These are phyloP conservation scores for Helotiales sp. DNA, from an alignment of 2,329 filamentous ascomycete genomes.

Conservation along the genomic window DNA sequence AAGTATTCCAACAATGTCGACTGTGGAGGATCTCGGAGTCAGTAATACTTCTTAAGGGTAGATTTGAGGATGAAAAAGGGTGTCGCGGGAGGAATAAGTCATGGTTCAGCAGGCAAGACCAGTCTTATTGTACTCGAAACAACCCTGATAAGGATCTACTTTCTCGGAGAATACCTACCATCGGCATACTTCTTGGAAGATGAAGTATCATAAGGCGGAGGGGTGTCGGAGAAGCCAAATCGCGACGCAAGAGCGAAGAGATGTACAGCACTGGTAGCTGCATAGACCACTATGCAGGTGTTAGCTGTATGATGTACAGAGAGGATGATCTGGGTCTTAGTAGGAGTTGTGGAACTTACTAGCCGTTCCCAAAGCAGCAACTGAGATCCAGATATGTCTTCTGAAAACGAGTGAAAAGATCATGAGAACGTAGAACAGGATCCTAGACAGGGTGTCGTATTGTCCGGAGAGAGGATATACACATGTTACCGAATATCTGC, in stretches of 20 bases:
- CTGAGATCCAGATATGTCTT: background rate
- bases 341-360: background rate
- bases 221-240: background rate
- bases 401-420: background rate
- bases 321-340: too few species aligned
- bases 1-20: constrained; percentile 10
- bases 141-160: background rate
- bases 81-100: background rate
- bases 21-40: background rate
- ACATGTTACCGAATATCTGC: background rate
- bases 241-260: constrained; percentile 3
- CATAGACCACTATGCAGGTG: constrained; percentile 1
- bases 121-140: background rate
- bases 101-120: too few species aligned
- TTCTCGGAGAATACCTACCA: background rate
- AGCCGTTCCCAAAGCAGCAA: background rate
- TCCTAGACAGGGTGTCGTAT: background rate
- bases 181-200: too few species aligned
- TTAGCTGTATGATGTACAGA: background rate
- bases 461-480: background rate
- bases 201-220: too few species aligned
- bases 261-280: constrained; percentile 6
- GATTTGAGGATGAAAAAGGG: background rate
- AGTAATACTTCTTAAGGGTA: background rate
- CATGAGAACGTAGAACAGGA: background rate